Conservation (phyloP, 371 early-diverging fungal genomes). For the Mortierella sp. region DNA sequence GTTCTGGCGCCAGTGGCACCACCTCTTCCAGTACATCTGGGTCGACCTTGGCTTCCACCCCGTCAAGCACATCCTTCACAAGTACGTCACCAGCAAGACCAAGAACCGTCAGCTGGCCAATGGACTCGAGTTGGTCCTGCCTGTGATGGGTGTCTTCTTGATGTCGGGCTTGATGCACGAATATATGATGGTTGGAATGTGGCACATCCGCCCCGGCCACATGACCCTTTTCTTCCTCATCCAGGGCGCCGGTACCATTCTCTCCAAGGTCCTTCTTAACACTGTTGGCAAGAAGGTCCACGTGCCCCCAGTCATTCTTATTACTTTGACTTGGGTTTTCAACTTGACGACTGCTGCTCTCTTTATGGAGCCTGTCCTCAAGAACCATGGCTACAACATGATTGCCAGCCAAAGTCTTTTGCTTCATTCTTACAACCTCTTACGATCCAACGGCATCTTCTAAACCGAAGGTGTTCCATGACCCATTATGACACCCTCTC, state of each 20-base stretch:
- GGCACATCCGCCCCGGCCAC: constrained; percentile 37
- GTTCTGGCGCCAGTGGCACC: constrained; percentile 57
- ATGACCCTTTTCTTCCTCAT: constrained; percentile 55
- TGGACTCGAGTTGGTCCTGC: constrained; percentile 29
- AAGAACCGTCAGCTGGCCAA: constrained; percentile 20
- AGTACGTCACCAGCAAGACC: constrained; percentile 29
- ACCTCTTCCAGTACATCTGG: constrained; percentile 54
- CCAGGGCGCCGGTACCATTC: constrained; percentile 47
- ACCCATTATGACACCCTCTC: background rate
- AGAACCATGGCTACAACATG: constrained; percentile 40
- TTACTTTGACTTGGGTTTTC: constrained; percentile 46
- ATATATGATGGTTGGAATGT: constrained; percentile 46
- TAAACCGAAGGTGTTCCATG: constrained; percentile 13
- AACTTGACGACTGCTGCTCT: constrained; percentile 38
- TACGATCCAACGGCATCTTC: constrained; percentile 47
- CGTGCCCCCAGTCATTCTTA: constrained; percentile 35
- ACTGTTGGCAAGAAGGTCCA: constrained; percentile 41
- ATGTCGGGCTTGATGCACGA: constrained; percentile 58
- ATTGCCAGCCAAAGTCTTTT: constrained; percentile 41
- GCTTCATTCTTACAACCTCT: constrained; percentile 38
- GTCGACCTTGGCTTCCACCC: constrained; percentile 54
- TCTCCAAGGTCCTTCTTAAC: constrained; percentile 36
- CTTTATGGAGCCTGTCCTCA: constrained; percentile 49
- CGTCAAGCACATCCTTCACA: constrained; percentile 30
- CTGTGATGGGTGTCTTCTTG: constrained; percentile 55